Percentiles rank a stretch among this genome's conserved stretches.
phyloP scores from a whole-genome alignment of 1,139 yeast genomes.

The Blastobotrys ciferrii region DNA sequence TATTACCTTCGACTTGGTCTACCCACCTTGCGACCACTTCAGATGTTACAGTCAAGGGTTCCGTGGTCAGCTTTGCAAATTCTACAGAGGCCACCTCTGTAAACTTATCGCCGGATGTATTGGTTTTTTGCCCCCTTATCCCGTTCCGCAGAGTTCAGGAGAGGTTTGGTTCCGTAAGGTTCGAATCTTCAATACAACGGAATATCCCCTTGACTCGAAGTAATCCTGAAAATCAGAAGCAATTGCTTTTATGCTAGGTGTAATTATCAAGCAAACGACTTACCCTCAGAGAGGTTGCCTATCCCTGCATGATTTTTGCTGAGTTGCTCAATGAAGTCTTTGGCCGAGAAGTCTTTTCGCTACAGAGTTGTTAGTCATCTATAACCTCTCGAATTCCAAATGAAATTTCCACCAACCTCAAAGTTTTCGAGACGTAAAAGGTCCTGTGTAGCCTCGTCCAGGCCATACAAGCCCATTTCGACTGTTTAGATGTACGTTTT shows the following conservation, averaged over 20 bases:
- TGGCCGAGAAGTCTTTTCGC: conserved; percentile 61
- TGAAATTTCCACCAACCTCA: conserved; percentile 37
- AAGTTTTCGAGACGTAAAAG: conserved; percentile 71
- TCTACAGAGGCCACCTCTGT: not conserved
- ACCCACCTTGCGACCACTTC: not conserved
- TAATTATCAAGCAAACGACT: not conserved
- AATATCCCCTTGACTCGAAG: too few relatives aligned
- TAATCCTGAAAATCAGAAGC: too few relatives aligned
- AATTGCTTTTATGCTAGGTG: too few relatives aligned
- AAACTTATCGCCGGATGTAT: not conserved
- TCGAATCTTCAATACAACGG: too few relatives aligned
- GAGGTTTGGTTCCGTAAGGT: too few relatives aligned
- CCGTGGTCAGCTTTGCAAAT: not conserved
- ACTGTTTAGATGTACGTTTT: too few relatives aligned
- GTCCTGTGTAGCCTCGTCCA: conserved; percentile 70
- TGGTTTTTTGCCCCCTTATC: too few relatives aligned
- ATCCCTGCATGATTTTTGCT: conserved; percentile 56
- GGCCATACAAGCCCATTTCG: conserved; percentile 42
- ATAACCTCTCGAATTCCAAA: not conserved
- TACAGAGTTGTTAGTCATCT: not conserved
- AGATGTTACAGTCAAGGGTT: not conserved
- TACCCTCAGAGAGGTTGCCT: conserved; percentile 17
- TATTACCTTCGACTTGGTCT: not conserved
- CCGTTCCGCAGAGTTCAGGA: too few relatives aligned
- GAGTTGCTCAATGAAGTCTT: conserved; percentile 80